These are phyloP conservation scores for Tillandsia fasciculata DNA, from an alignment of 176 grass and related monocot genomes.

Conservation along the genomic window DNA sequence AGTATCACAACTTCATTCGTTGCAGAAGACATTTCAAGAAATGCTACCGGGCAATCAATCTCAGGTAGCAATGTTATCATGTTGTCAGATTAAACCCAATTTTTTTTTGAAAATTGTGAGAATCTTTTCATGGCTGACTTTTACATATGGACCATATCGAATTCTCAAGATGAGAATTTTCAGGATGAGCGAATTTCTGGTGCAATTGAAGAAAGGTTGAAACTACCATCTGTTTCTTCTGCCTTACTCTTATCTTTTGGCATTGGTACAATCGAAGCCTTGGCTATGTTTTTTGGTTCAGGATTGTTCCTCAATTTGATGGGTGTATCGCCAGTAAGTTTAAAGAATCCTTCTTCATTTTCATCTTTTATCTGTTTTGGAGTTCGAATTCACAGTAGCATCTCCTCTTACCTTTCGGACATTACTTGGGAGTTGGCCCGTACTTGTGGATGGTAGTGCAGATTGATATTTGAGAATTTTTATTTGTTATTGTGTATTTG, in stretches of 20 bases:
- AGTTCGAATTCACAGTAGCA: too few relatives aligned
- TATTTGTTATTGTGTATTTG: too few relatives aligned
- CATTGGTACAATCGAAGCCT: constrained; percentile 42
- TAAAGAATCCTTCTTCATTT: not conserved
- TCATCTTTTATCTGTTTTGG: too few relatives aligned
- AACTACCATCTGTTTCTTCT: constrained; percentile 35
- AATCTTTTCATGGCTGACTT: constrained; percentile 1
- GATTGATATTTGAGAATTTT: too few relatives aligned
- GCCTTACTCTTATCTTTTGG: constrained; percentile 47
- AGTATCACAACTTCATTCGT: constrained; percentile 77
- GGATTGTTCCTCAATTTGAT: constrained; percentile 47
- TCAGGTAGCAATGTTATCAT: constrained; percentile 12
- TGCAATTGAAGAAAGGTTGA: constrained; percentile 4
- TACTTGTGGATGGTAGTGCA: too few relatives aligned
- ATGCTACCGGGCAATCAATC: constrained; percentile 17
- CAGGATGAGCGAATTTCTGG: constrained; percentile 2
- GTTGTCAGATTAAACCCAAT: not conserved
- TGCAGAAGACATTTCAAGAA: constrained; percentile 68
- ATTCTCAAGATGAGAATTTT: constrained; percentile 5
- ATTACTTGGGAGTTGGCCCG: too few relatives aligned
- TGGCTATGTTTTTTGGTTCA: constrained; percentile 43
- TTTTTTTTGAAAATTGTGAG: constrained; percentile 1
- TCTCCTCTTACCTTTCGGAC: too few relatives aligned
- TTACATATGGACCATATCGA: constrained; percentile 6
- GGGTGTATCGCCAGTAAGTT: constrained; percentile 51